phyloP scores from a whole-genome alignment of 179 eudicot genomes.

The Spinacia oleracea region DNA sequence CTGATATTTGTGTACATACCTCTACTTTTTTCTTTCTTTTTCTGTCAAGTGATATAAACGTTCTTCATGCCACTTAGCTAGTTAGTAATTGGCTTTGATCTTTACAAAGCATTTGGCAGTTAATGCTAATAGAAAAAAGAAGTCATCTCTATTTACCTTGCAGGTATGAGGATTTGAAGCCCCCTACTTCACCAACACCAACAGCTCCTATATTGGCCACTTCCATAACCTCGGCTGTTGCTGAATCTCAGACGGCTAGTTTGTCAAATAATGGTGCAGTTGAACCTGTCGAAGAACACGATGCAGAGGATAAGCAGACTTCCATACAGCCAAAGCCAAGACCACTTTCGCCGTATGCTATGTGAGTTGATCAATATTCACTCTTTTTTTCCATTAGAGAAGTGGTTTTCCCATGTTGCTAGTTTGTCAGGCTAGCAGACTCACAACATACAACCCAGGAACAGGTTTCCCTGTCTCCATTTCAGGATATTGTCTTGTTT shows the following conservation, averaged over 20 bases:
- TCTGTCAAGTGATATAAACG: no score
- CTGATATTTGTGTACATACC: no score
- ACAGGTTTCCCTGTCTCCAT: not conserved
- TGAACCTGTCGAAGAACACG: conserved; percentile 22
- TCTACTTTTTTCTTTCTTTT: no score
- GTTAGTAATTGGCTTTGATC: not conserved
- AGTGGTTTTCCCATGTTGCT: not conserved
- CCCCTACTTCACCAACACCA: conserved; percentile 75
- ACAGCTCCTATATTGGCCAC: conserved; percentile 38
- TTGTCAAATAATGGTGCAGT: conserved; percentile 22
- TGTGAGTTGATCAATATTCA: conserved; percentile 36
- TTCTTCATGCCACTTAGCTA: not conserved
- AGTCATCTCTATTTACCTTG: not conserved
- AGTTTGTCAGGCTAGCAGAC: not conserved
- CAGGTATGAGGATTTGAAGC: conserved; percentile 69
- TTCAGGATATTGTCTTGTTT: not conserved
- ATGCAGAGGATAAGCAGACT: conserved; percentile 15
- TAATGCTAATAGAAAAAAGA: not conserved
- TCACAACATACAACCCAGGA: not conserved
- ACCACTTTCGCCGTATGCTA: conserved; percentile 66
- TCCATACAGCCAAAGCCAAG: conserved; percentile 34
- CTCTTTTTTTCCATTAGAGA: not conserved
- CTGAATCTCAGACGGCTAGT: conserved; percentile 27
- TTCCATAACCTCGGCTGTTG: conserved; percentile 9
- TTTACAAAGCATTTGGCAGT: not conserved